phyloP scores from a whole-genome alignment of 441 rosid species.

The Capsella rubella region DNA sequence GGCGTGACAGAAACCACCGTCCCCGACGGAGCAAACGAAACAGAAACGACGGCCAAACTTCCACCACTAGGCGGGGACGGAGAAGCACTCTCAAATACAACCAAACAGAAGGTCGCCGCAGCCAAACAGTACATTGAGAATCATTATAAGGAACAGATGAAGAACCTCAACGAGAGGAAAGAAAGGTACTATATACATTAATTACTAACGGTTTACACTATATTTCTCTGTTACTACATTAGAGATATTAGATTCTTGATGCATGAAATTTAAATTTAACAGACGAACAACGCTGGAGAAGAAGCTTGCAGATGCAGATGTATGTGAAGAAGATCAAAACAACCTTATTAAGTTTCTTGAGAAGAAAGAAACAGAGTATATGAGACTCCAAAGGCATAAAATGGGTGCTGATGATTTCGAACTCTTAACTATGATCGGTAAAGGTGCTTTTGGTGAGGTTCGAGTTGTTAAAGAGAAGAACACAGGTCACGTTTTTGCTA shows the following conservation, averaged over 20 bases:
- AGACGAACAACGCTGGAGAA: conserved; percentile 74
- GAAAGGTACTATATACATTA: conserved; percentile 55
- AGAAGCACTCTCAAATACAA: conserved; percentile 62
- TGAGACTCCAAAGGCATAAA: conserved; percentile 95
- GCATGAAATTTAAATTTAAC: background rate
- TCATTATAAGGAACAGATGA: conserved; percentile 90
- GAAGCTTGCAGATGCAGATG: conserved; percentile 91
- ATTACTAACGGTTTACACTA: background rate
- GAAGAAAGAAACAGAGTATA: conserved; percentile 94
- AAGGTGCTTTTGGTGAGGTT: conserved; percentile 98
- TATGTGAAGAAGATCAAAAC: conserved; percentile 83
- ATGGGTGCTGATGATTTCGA: conserved; percentile 97
- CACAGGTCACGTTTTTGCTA: conserved; percentile 86
- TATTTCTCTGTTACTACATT: too few relatives aligned
- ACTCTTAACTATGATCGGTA: conserved; percentile 88
- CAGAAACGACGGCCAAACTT: conserved; percentile 24
- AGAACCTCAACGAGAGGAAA: conserved; percentile 76
- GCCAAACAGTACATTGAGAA: conserved; percentile 90
- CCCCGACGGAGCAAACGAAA: conserved; percentile 41
- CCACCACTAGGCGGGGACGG: conserved; percentile 49
- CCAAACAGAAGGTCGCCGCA: conserved; percentile 85
- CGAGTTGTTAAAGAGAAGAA: conserved; percentile 83
- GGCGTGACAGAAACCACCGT: conserved; percentile 36
- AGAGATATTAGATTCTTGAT: background rate
- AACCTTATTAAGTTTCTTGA: conserved; percentile 84